These are phyloP conservation scores for Corymbia maculata DNA, from an alignment of 345 rosid species.

Conservation along the genomic window DNA sequence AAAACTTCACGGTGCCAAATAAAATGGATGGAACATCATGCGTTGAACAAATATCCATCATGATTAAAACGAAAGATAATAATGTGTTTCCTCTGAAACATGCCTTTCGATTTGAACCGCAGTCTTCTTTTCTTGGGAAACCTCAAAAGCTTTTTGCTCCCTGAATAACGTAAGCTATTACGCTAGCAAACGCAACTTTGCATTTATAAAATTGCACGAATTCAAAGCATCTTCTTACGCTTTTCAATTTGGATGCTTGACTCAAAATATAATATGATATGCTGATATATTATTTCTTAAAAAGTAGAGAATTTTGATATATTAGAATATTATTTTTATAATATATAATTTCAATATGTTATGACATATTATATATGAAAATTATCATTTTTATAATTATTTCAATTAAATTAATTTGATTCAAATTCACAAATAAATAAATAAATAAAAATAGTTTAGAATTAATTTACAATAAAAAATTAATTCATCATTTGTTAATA, in stretches of 20 bases:
- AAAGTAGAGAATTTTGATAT: fast-evolving
- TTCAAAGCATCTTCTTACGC: fast-evolving
- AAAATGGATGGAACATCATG: too few species aligned
- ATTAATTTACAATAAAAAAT: too few species aligned
- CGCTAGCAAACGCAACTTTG: background rate
- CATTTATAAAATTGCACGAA: background rate
- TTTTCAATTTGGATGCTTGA: background rate
- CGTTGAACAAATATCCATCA: background rate
- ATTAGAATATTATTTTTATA: too few species aligned
- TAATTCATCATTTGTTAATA: too few species aligned
- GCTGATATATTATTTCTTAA: fast-evolving
- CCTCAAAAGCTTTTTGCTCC: background rate
- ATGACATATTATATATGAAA: fast-evolving
- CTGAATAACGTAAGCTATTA: background rate
- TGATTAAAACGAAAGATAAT: background rate
- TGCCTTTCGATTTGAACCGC: background rate
- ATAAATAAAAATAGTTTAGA: too few species aligned
- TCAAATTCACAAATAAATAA: too few species aligned
- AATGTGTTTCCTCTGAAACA: background rate
- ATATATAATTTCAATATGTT: fast-evolving
- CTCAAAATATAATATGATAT: too few species aligned
- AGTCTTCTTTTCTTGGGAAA: background rate
- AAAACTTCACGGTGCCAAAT: too few species aligned
- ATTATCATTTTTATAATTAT: too few species aligned
- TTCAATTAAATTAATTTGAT: too few species aligned